These are phyloP conservation scores for Aspergillus leporis DNA, from an alignment of 495 filamentous ascomycete genomes.

Conservation along the genomic window DNA sequence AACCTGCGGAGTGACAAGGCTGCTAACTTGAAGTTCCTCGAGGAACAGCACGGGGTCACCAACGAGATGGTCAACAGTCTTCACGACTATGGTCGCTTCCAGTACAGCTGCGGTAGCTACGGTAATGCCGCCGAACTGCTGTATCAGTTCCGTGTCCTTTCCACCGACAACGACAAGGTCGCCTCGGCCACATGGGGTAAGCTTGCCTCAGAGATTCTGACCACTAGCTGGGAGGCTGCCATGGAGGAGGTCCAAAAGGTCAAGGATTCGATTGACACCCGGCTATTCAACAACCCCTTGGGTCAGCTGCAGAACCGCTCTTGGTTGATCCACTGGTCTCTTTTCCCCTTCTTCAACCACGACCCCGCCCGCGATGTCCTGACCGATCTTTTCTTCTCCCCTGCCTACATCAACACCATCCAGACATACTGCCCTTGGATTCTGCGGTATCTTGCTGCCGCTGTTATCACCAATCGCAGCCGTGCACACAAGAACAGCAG, in stretches of 20 bases:
- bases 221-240: constrained; percentile 89
- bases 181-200: constrained; percentile 95
- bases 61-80: constrained; percentile 92
- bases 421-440: constrained; percentile 98
- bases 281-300: constrained; percentile 92
- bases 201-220: constrained; percentile 89
- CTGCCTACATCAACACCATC: constrained; percentile 97
- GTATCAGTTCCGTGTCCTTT: constrained; percentile 95
- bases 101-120: constrained; percentile 96
- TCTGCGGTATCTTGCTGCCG: constrained; percentile 88
- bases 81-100: constrained; percentile 91
- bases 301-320: constrained; percentile 92
- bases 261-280: constrained; percentile 87
- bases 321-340: constrained; percentile 96
- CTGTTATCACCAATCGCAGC: constrained; percentile 93
- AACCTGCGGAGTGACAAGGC: constrained; percentile 93
- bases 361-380: constrained; percentile 86
- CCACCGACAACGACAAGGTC: constrained; percentile 96
- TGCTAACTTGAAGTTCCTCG: constrained; percentile 93
- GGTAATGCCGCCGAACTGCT: constrained; percentile 81
- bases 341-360: constrained; percentile 99
- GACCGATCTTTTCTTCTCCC: constrained; percentile 94
- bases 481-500: constrained; percentile 75
- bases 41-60: constrained; percentile 91
- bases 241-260: constrained; percentile 94